These are phyloP conservation scores for Camptophora hylomeconis DNA, from an alignment of 2,329 filamentous ascomycete species.

Conservation along the genomic window DNA sequence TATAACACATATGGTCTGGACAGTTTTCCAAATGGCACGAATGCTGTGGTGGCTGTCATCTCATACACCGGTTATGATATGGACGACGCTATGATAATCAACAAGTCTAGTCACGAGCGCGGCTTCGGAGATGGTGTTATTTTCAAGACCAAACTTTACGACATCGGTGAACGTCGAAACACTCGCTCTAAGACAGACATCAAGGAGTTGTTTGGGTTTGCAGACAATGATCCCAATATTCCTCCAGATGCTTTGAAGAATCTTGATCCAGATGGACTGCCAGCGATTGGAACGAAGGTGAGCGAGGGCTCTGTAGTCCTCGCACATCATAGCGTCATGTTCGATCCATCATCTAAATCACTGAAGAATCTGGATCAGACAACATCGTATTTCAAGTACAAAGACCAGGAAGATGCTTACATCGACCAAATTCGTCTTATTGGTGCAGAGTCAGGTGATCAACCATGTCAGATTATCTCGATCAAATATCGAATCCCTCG, in stretches of 20 bases:
- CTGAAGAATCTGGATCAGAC: slow-evolving; percentile 75
- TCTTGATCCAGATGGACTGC: slow-evolving; percentile 79
- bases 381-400: slow-evolving; percentile 87
- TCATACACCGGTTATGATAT: slow-evolving; percentile 99
- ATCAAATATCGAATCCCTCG: slow-evolving; percentile 88
- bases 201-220: slow-evolving; percentile 80
- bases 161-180: slow-evolving; percentile 59
- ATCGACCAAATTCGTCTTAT: slow-evolving; percentile 88
- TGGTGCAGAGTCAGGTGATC: slow-evolving; percentile 68
- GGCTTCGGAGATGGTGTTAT: slow-evolving; percentile 93
- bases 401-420: slow-evolving; percentile 76
- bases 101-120: slow-evolving; percentile 91
- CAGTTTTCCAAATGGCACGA: slow-evolving; percentile 94
- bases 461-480: slow-evolving; percentile 76
- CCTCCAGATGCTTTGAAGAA: slow-evolving; percentile 56
- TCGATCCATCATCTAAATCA: slow-evolving; percentile 55
- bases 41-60: slow-evolving; percentile 92
- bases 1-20: slow-evolving; percentile 95
- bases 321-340: slow-evolving; percentile 78
- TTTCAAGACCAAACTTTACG: slow-evolving; percentile 92
- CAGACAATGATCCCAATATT: slow-evolving; percentile 39
- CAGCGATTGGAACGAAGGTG: slow-evolving; percentile 64
- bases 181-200: slow-evolving; percentile 56
- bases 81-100: slow-evolving; percentile 99
- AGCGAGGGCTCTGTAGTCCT: slow-evolving; percentile 73